Conservation (phyloP, 2,329 filamentous ascomycete species). For the Didymella arachidicola region DNA sequence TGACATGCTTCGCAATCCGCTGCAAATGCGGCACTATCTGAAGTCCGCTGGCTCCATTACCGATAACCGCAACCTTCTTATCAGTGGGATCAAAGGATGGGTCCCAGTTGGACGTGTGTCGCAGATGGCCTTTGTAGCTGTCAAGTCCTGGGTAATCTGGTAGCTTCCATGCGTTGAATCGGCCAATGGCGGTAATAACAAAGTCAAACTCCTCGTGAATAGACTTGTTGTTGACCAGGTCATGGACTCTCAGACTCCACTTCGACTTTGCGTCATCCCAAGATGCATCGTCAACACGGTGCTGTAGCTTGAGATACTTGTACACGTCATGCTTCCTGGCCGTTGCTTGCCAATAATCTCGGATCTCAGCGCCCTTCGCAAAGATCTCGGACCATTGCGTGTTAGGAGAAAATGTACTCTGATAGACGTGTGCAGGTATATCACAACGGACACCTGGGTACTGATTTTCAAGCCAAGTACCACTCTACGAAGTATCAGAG, state of each 20-base stretch:
- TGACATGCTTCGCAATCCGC: slow-evolving; percentile 57
- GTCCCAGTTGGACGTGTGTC: slow-evolving; percentile 46
- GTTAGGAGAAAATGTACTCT: slow-evolving; percentile 55
- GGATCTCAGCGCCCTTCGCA: slow-evolving; percentile 52
- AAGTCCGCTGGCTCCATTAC: slow-evolving; percentile 70
- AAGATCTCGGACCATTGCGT: slow-evolving; percentile 55
- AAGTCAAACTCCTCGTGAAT: slow-evolving; percentile 38
- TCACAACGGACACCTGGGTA: slow-evolving; percentile 47
- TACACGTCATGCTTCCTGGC: slow-evolving; percentile 53
- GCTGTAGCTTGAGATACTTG: slow-evolving; percentile 50
- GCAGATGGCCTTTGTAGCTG: slow-evolving; percentile 38
- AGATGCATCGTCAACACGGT: slow-evolving; percentile 48
- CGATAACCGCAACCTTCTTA: slow-evolving; percentile 69
- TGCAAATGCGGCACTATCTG: slow-evolving; percentile 69
- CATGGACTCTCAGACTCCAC: slow-evolving; percentile 66
- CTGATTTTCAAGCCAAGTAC: slow-evolving; percentile 49
- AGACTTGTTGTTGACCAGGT: slow-evolving; percentile 56
- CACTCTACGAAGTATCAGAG: slow-evolving; percentile 26
- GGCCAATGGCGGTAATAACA: slow-evolving; percentile 49
- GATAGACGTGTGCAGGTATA: slow-evolving; percentile 51
- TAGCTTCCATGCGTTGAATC: slow-evolving; percentile 45
- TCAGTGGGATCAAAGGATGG: slow-evolving; percentile 59
- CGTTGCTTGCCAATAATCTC: slow-evolving; percentile 52
- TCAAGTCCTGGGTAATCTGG: slow-evolving; percentile 43
- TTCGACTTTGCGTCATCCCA: slow-evolving; percentile 56